Evolutionary conservation across 495 filamentous ascomycete genomes (phyloP).

Genomic region (Melanomma pulvis-pyrius): DNA sequence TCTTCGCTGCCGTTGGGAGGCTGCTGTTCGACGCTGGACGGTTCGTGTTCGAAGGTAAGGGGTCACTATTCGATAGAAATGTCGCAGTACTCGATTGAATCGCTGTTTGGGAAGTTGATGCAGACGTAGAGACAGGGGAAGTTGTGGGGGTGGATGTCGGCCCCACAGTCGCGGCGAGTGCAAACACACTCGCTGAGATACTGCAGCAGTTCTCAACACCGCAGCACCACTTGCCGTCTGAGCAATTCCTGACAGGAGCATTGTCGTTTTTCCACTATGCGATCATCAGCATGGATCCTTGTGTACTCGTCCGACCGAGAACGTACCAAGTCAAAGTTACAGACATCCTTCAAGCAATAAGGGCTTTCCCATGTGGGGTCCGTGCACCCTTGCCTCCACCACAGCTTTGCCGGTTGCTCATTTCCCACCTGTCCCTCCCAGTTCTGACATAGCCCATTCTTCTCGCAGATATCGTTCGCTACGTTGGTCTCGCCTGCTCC

Average conservation of each 20-base stretch:
- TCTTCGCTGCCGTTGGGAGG: conserved; percentile 8
- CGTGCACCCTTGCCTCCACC: conserved; percentile 17
- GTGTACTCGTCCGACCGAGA: neutral
- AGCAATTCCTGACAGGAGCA: conserved; percentile 8
- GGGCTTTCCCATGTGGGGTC: conserved; percentile 19
- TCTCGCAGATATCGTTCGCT: conserved; percentile 10
- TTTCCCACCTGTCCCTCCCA: neutral
- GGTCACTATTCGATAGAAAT: neutral
- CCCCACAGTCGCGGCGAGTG: conserved; percentile 9
- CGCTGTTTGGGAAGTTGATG: neutral
- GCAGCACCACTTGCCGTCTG: conserved; percentile 1
- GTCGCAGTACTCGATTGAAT: neutral
- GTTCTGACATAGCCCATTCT: conserved; percentile 10
- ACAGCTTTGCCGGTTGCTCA: neutral
- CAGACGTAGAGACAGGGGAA: neutral
- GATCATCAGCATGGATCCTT: neutral
- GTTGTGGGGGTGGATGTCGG: neutral
- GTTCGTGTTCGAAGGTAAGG: neutral
- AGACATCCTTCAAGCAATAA: conserved; percentile 14
- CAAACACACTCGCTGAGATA: neutral
- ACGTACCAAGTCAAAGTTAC: conserved; percentile 6
- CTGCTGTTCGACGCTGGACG: neutral
- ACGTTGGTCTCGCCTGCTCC: conserved; percentile 4
- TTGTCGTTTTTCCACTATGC: conserved; percentile 12
- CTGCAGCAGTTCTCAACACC: conserved; percentile 14